phyloP scores from a whole-genome alignment of 306 rosid species.

The Echinosophora koreensis region DNA sequence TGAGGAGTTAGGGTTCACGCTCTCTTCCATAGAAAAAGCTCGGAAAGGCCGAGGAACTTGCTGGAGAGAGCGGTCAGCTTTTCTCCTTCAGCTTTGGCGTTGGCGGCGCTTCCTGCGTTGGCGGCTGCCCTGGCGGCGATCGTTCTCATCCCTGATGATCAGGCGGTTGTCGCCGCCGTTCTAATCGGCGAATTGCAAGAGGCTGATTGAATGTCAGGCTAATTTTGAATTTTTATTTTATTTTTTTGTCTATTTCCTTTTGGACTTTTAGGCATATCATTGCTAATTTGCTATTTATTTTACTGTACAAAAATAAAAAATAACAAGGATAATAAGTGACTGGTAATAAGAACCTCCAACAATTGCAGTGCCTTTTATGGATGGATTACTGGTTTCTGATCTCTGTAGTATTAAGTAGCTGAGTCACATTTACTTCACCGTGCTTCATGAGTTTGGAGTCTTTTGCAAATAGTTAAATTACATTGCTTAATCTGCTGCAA shows the following conservation, averaged over 20 bases:
- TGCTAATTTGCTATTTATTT: not conserved
- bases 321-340: not conserved
- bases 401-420: no score
- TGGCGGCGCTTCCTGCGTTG: conserved; percentile 70
- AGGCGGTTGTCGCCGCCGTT: conserved; percentile 68
- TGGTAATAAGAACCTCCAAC: no score
- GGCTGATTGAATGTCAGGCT: conserved; percentile 63
- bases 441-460: no score
- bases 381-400: no score
- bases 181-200: conserved; percentile 88
- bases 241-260: not conserved
- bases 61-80: conserved; percentile 60
- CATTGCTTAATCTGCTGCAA: not conserved
- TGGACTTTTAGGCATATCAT: not conserved
- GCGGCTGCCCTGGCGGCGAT: conserved; percentile 70
- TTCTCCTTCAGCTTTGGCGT: conserved; percentile 80
- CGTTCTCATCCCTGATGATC: conserved; percentile 83
- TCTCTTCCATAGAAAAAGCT: conserved; percentile 85
- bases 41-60: conserved; percentile 89
- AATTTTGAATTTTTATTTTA: not conserved
- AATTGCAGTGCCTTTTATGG: no score
- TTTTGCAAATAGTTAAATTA: no score
- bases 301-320: not conserved
- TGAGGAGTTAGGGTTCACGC: conserved; percentile 81
- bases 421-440: no score